Percentiles rank a stretch among this genome's conserved stretches.
phyloP scores from a whole-genome alignment of 2,329 filamentous ascomycete genomes.

The Tolypocladium endophyticum region DNA sequence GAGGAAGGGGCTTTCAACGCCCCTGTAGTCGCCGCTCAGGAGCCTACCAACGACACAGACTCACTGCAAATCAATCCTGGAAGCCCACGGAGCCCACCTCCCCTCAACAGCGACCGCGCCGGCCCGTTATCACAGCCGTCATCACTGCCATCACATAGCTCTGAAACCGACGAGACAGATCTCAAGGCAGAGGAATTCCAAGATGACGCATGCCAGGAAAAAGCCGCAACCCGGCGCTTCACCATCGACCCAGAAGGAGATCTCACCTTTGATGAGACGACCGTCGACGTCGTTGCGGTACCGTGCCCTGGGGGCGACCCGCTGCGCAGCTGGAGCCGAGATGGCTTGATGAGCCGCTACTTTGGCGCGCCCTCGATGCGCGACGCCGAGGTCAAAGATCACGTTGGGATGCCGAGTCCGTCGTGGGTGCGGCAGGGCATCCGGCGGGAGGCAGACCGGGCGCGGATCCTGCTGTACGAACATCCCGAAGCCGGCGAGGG shows the following conservation, averaged over 20 bases:
- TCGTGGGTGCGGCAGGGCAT: slow-evolving; percentile 44
- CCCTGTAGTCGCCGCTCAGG: slow-evolving; percentile 1
- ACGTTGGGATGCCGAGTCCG: slow-evolving; percentile 16
- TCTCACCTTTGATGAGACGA: slow-evolving; percentile 38
- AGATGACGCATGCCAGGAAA: not conserved
- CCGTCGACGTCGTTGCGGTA: slow-evolving; percentile 41
- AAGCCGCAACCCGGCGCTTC: slow-evolving; percentile 12
- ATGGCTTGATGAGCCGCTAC: slow-evolving; percentile 36
- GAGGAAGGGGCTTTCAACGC: slow-evolving; percentile 2
- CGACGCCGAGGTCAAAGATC: slow-evolving; percentile 18
- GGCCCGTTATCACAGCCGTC: not conserved
- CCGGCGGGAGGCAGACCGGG: slow-evolving; percentile 32
- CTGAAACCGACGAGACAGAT: slow-evolving; percentile 6
- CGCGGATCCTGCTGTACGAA: slow-evolving; percentile 40
- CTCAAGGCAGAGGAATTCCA: not conserved
- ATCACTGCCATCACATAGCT: slow-evolving; percentile 1
- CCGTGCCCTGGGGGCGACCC: slow-evolving; percentile 43
- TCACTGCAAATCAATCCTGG: slow-evolving; percentile 16
- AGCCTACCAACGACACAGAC: slow-evolving; percentile 12
- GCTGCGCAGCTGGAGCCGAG: slow-evolving; percentile 41
- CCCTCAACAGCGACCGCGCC: not conserved
- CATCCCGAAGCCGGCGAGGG: slow-evolving; percentile 32
- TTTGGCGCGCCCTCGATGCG: slow-evolving; percentile 31
- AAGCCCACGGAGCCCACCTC: slow-evolving; percentile 12
- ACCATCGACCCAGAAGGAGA: slow-evolving; percentile 23